Conservation (phyloP, 2,329 filamentous ascomycete genomes). For the Neonectria sp. region DNA sequence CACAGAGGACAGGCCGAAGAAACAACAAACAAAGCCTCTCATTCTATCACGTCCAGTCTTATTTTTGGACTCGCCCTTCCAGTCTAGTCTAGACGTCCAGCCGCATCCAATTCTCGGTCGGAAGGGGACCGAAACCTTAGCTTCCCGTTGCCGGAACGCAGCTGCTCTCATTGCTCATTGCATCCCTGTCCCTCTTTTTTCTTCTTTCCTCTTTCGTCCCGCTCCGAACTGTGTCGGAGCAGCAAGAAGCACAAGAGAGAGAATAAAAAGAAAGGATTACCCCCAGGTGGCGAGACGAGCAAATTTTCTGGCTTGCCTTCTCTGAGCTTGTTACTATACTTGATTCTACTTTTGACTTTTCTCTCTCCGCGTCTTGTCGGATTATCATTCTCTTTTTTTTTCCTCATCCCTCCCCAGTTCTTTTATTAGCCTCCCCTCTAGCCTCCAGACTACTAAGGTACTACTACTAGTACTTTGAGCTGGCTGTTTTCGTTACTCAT, state of each 20-base stretch:
- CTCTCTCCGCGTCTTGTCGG: slow-evolving; percentile 1
- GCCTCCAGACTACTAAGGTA: slow-evolving; percentile 16
- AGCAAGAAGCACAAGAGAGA: neutral
- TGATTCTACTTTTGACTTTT: neutral
- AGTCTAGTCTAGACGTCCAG: neutral
- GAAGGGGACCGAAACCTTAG: slow-evolving; percentile 4
- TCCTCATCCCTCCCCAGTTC: neutral
- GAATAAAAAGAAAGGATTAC: neutral
- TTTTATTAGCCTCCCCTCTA: slow-evolving; percentile 14
- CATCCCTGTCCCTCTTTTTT: slow-evolving; percentile 21
- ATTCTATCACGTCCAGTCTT: too few relatives aligned
- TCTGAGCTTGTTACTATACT: neutral
- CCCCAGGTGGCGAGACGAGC: neutral
- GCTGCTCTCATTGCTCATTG: neutral
- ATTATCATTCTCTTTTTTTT: neutral
- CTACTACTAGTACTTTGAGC: neutral
- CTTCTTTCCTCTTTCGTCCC: neutral
- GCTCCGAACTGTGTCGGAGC: neutral
- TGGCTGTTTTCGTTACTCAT: slow-evolving; percentile 43
- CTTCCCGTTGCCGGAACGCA: slow-evolving; percentile 21
- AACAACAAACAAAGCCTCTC: neutral
- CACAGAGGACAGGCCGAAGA: neutral
- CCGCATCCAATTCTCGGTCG: neutral
- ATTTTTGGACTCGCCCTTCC: too few relatives aligned
- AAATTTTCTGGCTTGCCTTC: neutral